Evolutionary conservation across 345 rosid species (phyloP).

Genomic region (Camelina sativa): DNA sequence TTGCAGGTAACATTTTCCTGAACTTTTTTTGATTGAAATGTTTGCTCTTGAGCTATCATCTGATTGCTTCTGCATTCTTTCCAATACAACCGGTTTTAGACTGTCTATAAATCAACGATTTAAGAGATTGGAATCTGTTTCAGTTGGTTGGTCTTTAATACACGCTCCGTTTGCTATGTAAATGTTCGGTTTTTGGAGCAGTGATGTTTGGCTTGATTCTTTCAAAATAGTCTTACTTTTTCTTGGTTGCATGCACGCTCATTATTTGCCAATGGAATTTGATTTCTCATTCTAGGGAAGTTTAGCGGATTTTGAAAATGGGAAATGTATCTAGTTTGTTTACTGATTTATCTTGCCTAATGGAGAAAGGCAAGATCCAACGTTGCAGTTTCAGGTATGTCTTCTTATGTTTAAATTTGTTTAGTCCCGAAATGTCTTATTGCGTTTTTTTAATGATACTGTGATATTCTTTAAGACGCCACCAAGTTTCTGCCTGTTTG

Average conservation of each 20-base stretch:
- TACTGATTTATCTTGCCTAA: conserved; percentile 71
- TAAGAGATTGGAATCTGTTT: conserved; percentile 5
- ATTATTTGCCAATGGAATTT: conserved; percentile 34
- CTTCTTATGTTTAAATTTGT: conserved; percentile 27
- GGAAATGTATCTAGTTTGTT: conserved; percentile 33
- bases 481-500: conserved; percentile 3
- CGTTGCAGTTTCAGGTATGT: conserved; percentile 85
- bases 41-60: conserved; percentile 8
- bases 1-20: conserved; percentile 66
- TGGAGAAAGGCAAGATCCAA: conserved; percentile 72
- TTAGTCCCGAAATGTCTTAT: background rate
- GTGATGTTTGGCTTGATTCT: conserved; percentile 10
- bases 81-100: background rate
- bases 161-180: background rate
- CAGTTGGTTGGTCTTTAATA: background rate
- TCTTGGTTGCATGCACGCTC: conserved; percentile 31
- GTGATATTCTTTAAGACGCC: background rate
- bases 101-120: conserved; percentile 6
- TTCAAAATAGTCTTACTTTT: conserved; percentile 5
- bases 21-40: background rate
- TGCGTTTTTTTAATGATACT: conserved; percentile 2
- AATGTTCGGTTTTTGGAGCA: background rate
- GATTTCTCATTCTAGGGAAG: conserved; percentile 41
- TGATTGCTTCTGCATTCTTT: background rate
- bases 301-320: conserved; percentile 39